Percentiles rank a stretch among this genome's conserved stretches.
phyloP scores from a whole-genome alignment of 768 basidiomycete genomes.

The Chalciporus pseudorubinellus region DNA sequence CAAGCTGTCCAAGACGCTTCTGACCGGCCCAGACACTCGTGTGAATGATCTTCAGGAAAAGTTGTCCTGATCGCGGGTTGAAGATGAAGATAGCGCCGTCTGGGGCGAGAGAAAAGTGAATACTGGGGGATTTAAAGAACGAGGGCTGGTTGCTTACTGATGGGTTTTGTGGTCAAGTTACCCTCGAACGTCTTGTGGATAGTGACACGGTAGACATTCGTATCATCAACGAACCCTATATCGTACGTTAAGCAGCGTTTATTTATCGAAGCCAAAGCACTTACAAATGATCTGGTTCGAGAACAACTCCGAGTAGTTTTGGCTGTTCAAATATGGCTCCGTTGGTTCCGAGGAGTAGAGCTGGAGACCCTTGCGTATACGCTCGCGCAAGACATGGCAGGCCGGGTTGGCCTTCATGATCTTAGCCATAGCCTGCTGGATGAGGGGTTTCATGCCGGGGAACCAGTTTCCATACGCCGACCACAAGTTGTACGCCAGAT shows the following conservation, averaged over 20 bases:
- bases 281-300: constrained; percentile 96
- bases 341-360: constrained; percentile 99
- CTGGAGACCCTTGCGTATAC: constrained; percentile 97
- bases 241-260: constrained; percentile 7
- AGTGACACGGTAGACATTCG: constrained; percentile 98
- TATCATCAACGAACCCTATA: constrained; percentile 96
- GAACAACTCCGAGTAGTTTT: constrained; percentile 95
- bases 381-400: constrained; percentile 94
- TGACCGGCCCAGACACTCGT: constrained; percentile 99
- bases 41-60: constrained; percentile 99
- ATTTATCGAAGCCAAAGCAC: constrained; percentile 19
- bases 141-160: constrained; percentile 53
- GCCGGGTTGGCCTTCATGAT: constrained; percentile 99
- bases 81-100: constrained; percentile 98
- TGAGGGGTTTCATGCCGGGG: constrained; percentile 96
- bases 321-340: constrained; percentile 98
- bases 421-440: constrained; percentile 99
- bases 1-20: constrained; percentile 98
- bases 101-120: constrained; percentile 22
- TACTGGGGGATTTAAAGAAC: not conserved
- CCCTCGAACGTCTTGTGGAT: constrained; percentile 99
- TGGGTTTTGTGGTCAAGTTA: constrained; percentile 98
- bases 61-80: constrained; percentile 96
- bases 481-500: constrained; percentile 97
- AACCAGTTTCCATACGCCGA: constrained; percentile 99